These are phyloP conservation scores for Talaromyces wortmannii DNA, from an alignment of 495 filamentous ascomycete species.

Conservation along the genomic window DNA sequence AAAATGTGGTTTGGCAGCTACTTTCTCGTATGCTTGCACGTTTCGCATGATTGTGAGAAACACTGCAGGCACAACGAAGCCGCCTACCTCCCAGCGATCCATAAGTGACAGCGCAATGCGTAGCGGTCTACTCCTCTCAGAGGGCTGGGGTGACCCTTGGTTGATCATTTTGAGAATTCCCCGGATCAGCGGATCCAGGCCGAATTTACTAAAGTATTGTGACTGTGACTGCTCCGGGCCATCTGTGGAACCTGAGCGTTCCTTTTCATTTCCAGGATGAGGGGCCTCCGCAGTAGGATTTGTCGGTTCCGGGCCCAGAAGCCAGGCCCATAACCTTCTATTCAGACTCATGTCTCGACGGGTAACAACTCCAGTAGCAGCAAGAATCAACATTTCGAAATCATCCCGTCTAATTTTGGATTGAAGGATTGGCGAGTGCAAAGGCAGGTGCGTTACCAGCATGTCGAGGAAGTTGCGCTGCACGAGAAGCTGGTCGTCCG, in stretches of 20 bases:
- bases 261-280: slow-evolving; percentile 36
- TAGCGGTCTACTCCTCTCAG: slow-evolving; percentile 79
- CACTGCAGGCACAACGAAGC: slow-evolving; percentile 75
- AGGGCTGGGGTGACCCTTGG: slow-evolving; percentile 40
- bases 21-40: slow-evolving; percentile 61
- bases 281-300: slow-evolving; percentile 34
- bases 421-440: slow-evolving; percentile 81
- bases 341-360: slow-evolving; percentile 96
- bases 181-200: slow-evolving; percentile 61
- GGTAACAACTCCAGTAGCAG: slow-evolving; percentile 77
- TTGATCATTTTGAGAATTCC: slow-evolving; percentile 76
- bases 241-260: slow-evolving; percentile 33
- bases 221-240: slow-evolving; percentile 38
- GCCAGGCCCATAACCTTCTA: slow-evolving; percentile 91
- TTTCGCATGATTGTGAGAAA: slow-evolving; percentile 82
- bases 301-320: slow-evolving; percentile 73
- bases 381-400: slow-evolving; percentile 70
- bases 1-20: slow-evolving; percentile 57
- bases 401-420: slow-evolving; percentile 62
- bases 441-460: slow-evolving; percentile 81
- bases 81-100: slow-evolving; percentile 97
- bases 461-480: slow-evolving; percentile 92
- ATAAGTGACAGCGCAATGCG: slow-evolving; percentile 90
- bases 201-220: slow-evolving; percentile 75
- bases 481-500: slow-evolving; percentile 82